phyloP scores from a whole-genome alignment of 2,329 filamentous ascomycete genomes.

The Geosmithia flava region DNA sequence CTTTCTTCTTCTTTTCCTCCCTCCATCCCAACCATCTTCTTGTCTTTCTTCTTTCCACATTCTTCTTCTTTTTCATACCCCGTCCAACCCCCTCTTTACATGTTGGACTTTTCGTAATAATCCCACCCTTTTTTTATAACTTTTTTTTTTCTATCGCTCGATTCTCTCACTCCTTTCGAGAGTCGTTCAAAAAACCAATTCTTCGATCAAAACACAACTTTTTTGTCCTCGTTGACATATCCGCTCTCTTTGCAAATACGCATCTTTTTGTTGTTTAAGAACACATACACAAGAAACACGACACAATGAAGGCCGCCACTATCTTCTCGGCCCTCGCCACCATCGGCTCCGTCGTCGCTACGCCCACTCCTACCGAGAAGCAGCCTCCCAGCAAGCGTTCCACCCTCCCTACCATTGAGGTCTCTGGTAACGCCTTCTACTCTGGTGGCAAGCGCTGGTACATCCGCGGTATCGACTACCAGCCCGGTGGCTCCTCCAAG shows the following conservation, averaged over 20 bases:
- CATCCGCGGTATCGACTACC: conserved; percentile 48
- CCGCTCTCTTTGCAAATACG: background rate
- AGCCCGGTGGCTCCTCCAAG: conserved; percentile 45
- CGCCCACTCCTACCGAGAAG: conserved; percentile 35
- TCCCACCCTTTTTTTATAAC: background rate
- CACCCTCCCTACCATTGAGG: conserved; percentile 34
- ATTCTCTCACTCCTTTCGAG: conserved; percentile 4
- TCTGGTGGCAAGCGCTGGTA: conserved; percentile 41
- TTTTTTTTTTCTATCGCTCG: conserved; percentile 1
- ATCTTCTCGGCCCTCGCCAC: conserved; percentile 36
- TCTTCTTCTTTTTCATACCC: background rate
- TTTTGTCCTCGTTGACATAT: background rate
- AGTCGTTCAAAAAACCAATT: background rate
- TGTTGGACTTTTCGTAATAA: conserved; percentile 3
- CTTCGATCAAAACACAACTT: background rate
- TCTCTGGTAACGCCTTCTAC: conserved; percentile 49
- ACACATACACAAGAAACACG: background rate
- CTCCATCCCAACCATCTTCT: conserved; percentile 1
- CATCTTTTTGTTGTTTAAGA: background rate
- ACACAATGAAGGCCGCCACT: conserved; percentile 33
- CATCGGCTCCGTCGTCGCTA: conserved; percentile 28
- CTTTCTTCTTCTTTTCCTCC: background rate
- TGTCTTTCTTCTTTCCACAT: conserved; percentile 1
- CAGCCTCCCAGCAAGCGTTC: conserved; percentile 37
- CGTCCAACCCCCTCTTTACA: conserved; percentile 4